phyloP scores from a whole-genome alignment of 192 early-diverging fungal species.

The Coemansia sp. region DNA sequence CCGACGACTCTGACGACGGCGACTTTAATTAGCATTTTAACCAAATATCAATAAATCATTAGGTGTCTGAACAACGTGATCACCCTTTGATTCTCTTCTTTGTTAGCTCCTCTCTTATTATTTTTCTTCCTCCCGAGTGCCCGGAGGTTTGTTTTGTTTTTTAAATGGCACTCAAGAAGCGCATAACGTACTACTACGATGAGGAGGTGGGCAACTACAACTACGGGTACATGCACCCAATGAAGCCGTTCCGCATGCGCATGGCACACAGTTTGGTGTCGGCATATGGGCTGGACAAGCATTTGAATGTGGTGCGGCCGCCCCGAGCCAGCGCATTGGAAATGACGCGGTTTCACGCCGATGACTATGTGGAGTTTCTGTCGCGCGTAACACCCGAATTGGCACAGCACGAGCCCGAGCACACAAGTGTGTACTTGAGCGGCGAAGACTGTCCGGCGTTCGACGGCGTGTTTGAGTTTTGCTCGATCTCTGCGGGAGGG shows the following conservation, averaged over 20 bases:
- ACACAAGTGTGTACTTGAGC: conserved; percentile 69
- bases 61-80: no score
- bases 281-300: conserved; percentile 90
- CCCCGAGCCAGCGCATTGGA: conserved; percentile 79
- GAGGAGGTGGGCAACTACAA: conserved; percentile 77
- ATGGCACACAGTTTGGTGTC: conserved; percentile 94
- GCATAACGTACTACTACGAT: conserved; percentile 55
- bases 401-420: conserved; percentile 61
- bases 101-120: no score
- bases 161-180: conserved; percentile 27
- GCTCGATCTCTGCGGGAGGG: conserved; percentile 85
- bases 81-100: not conserved
- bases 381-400: conserved; percentile 75
- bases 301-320: conserved; percentile 84
- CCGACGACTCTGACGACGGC: conserved; percentile 25
- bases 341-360: conserved; percentile 92
- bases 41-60: no score
- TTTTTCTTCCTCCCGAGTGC: not conserved
- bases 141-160: no score
- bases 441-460: conserved; percentile 97
- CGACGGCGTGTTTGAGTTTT: conserved; percentile 95
- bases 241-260: conserved; percentile 97
- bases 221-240: conserved; percentile 92
- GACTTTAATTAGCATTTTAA: conserved; percentile 21
- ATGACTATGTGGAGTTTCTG: conserved; percentile 93